Evolutionary conservation across 257 asterid species (phyloP).

Genomic region (Gentiana macrophylla): DNA sequence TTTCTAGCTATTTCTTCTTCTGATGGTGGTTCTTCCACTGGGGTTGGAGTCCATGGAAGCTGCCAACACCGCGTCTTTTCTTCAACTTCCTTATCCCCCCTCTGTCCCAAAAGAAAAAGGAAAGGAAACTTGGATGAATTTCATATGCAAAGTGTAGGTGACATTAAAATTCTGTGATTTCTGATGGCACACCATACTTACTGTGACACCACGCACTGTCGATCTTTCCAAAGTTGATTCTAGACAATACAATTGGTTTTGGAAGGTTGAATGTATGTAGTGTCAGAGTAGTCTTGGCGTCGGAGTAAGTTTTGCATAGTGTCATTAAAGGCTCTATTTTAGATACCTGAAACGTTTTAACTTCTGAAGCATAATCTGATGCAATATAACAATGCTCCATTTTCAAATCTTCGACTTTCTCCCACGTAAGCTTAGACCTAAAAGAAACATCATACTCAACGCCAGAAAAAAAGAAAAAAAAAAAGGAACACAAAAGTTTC

Average conservation of each 20-base stretch:
- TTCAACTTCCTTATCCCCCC: constrained; percentile 73
- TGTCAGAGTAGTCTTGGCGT: too few species aligned
- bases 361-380: constrained; percentile 69
- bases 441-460: constrained; percentile 18
- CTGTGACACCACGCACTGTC: too few species aligned
- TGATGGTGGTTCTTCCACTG: constrained; percentile 81
- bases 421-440: constrained; percentile 92
- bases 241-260: too few species aligned
- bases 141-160: constrained; percentile 8
- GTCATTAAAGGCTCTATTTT: too few species aligned
- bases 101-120: constrained; percentile 22
- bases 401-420: constrained; percentile 94
- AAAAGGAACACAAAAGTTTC: not conserved
- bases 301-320: too few species aligned
- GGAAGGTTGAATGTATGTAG: too few species aligned
- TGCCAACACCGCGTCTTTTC: constrained; percentile 88
- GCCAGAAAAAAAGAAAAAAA: constrained; percentile 1
- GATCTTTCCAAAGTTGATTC: too few species aligned
- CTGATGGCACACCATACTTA: not conserved
- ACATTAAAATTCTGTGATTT: constrained; percentile 7
- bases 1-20: constrained; percentile 98
- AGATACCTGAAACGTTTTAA: constrained; percentile 66
- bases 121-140: constrained; percentile 9
- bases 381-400: constrained; percentile 95
- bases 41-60: constrained; percentile 93